phyloP scores from a whole-genome alignment of 768 basidiomycete species.

The Suillus sp. region DNA sequence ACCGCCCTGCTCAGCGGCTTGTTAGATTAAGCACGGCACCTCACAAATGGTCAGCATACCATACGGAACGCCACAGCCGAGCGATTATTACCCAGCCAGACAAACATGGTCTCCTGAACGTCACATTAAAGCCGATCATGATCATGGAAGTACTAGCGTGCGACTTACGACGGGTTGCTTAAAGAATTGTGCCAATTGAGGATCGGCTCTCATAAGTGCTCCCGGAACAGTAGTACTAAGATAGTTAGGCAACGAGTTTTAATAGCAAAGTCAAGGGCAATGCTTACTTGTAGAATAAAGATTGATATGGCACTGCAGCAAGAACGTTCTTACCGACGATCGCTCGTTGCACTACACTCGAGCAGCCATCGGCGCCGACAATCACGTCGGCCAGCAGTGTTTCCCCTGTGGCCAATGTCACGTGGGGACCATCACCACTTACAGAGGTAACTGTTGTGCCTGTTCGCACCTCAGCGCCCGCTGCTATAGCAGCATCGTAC shows the following conservation, averaged over 20 bases:
- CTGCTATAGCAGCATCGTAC: conserved; percentile 44
- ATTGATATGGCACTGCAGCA: conserved; percentile 24
- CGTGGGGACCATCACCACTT: conserved; percentile 30
- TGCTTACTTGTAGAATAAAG: conserved; percentile 49
- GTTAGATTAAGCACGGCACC: not conserved
- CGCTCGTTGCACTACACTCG: conserved; percentile 42
- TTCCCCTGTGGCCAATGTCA: conserved; percentile 45
- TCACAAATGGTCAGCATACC: conserved; percentile 16
- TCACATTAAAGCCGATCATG: not conserved
- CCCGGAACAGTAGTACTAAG: conserved; percentile 44
- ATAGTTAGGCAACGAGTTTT: conserved; percentile 2
- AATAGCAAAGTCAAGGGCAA: conserved; percentile 1
- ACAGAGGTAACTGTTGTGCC: conserved; percentile 41
- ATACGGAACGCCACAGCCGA: conserved; percentile 26
- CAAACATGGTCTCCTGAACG: conserved; percentile 14
- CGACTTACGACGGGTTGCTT: conserved; percentile 21
- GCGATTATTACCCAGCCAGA: conserved; percentile 28
- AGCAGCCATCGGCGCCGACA: conserved; percentile 61
- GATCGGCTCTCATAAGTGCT: conserved; percentile 42
- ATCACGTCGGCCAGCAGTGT: conserved; percentile 52
- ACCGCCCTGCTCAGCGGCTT: conserved; percentile 37
- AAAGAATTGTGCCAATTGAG: conserved; percentile 38
- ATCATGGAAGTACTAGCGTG: too few species aligned
- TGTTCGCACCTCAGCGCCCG: conserved; percentile 50
- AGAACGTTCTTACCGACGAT: conserved; percentile 37